Evolutionary conservation across 306 rosid species (phyloP).

Genomic region (Pachyrhizus erosus): DNA sequence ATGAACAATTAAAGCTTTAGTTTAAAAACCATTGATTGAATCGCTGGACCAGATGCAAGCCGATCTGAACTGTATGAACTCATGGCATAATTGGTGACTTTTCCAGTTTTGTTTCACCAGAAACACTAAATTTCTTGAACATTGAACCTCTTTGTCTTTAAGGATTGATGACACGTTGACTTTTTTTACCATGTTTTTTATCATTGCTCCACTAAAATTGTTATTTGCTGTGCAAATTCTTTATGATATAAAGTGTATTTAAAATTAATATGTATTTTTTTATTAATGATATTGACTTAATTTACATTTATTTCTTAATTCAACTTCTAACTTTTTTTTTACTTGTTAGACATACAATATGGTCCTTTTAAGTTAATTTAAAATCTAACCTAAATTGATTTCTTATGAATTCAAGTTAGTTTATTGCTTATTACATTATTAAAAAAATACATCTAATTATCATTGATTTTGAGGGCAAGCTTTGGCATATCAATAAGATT

Average conservation of each 20-base stretch:
- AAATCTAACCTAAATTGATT: not conserved
- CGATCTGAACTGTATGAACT: not conserved
- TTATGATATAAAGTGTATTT: not conserved
- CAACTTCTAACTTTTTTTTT: not conserved
- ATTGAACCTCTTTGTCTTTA: not conserved
- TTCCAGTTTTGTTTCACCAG: not conserved
- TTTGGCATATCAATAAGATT: not conserved
- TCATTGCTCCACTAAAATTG: not conserved
- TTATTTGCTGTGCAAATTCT: not conserved
- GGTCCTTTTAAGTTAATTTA: not conserved
- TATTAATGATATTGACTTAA: not conserved
- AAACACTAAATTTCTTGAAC: not conserved
- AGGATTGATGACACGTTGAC: not conserved
- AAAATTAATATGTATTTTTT: not conserved
- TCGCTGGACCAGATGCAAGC: not conserved
- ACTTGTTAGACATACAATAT: not conserved
- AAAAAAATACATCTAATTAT: not conserved
- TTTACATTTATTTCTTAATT: not conserved
- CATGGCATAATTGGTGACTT: not conserved
- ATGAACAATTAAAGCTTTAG: not conserved
- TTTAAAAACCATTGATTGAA: not conserved
- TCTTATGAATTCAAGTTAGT: not conserved
- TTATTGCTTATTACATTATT: not conserved
- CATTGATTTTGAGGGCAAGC: not conserved
- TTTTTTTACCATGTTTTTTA: not conserved